phyloP scores from a whole-genome alignment of 768 basidiomycete genomes.

The Mycena filopes region DNA sequence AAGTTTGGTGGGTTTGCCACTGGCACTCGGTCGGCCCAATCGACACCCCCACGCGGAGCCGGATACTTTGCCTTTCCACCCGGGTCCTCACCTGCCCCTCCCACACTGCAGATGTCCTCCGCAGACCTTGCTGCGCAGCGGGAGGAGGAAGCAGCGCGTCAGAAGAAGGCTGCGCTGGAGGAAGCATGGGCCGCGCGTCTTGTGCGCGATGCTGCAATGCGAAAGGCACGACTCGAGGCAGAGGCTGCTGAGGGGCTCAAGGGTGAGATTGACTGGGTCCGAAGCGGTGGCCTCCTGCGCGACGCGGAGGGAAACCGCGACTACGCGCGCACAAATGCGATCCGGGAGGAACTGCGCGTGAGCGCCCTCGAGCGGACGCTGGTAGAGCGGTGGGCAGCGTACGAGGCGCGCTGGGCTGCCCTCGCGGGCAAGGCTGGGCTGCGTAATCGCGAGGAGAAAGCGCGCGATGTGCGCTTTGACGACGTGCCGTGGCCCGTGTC shows the following conservation, averaged over 20 bases:
- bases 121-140: conserved; percentile 9
- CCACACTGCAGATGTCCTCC: background rate
- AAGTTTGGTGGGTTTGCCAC: conserved; percentile 16
- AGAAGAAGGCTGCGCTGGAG: conserved; percentile 23
- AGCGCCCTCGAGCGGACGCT: conserved; percentile 54
- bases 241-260: conserved; percentile 55
- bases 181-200: conserved; percentile 31
- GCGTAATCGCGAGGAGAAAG: conserved; percentile 26
- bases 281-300: conserved; percentile 65
- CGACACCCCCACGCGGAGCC: conserved; percentile 8
- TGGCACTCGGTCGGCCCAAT: conserved; percentile 1
- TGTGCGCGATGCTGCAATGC: conserved; percentile 24
- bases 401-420: conserved; percentile 63
- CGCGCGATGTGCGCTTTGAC: conserved; percentile 49
- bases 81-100: background rate
- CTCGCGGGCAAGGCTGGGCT: conserved; percentile 43
- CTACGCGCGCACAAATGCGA: conserved; percentile 56
- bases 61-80: conserved; percentile 34
- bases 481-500: conserved; percentile 75
- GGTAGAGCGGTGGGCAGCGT: conserved; percentile 59
- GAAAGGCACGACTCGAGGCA: conserved; percentile 36
- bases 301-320: conserved; percentile 62
- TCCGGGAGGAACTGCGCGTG: conserved; percentile 58
- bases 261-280: conserved; percentile 70
- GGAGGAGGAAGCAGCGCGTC: conserved; percentile 24